phyloP scores from a whole-genome alignment of 2,329 filamentous ascomycete species.

The Pyricularia grisea region DNA sequence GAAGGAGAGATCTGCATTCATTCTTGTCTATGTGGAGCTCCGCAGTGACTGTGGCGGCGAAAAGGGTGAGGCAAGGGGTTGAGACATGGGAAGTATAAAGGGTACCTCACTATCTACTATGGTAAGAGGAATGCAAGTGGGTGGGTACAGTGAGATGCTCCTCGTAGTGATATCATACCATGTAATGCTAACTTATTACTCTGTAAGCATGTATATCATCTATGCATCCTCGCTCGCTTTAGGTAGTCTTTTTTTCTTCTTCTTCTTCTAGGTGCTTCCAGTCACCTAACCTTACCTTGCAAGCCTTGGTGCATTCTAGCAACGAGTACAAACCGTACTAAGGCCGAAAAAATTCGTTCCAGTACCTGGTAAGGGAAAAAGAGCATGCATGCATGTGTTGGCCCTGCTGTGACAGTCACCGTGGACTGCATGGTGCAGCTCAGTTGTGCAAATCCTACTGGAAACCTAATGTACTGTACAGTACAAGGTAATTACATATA shows the following conservation, averaged over 20 bases:
- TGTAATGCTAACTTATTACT: neutral
- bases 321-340: no score
- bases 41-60: neutral
- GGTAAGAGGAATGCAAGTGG: no score
- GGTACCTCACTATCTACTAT: neutral
- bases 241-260: no score
- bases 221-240: neutral
- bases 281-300: no score
- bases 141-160: neutral
- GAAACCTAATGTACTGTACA: neutral
- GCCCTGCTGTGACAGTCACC: neutral
- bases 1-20: neutral
- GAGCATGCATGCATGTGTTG: neutral
- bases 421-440: neutral
- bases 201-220: neutral
- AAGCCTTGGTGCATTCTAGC: no score
- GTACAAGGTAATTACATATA: neutral
- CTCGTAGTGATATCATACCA: neutral
- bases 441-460: neutral
- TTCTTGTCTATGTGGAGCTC: neutral
- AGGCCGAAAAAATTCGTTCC: neutral
- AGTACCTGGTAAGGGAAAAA: neutral
- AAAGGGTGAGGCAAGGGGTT: neutral
- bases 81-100: neutral
- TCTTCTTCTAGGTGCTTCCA: no score